Evolutionary conservation across 2,329 filamentous ascomycete genomes (phyloP).

Genomic region (Sordariomycetes sp.): DNA sequence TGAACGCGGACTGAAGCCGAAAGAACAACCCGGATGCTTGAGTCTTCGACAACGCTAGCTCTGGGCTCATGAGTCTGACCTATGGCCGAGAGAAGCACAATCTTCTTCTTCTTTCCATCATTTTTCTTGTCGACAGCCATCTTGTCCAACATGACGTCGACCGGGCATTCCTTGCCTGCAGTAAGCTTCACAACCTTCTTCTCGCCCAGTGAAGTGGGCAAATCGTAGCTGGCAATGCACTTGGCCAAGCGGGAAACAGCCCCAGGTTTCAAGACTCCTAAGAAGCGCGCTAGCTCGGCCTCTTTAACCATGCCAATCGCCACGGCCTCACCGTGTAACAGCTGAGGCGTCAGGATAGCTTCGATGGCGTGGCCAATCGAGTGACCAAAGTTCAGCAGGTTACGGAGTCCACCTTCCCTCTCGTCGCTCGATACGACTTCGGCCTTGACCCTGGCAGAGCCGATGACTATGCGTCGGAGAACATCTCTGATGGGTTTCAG

Average conservation of each 20-base stretch:
- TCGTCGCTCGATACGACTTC: conserved; percentile 92
- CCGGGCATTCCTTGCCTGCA: conserved; percentile 78
- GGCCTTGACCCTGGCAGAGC: conserved; percentile 88
- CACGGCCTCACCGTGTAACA: conserved; percentile 91
- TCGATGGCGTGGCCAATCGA: conserved; percentile 97
- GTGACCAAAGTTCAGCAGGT: conserved; percentile 94
- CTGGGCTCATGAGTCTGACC: conserved; percentile 80
- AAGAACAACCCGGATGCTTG: conserved; percentile 72
- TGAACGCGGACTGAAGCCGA: conserved; percentile 68
- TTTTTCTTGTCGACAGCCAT: conserved; percentile 99
- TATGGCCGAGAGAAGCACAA: conserved; percentile 85
- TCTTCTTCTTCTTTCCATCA: conserved; percentile 87
- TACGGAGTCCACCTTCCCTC: conserved; percentile 85
- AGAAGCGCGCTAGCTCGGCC: conserved; percentile 81
- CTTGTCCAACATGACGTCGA: conserved; percentile 77
- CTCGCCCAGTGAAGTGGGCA: conserved; percentile 80
- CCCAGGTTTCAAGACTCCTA: conserved; percentile 76
- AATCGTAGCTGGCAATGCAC: conserved; percentile 86
- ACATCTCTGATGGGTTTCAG: conserved; percentile 63
- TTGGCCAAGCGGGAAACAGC: conserved; percentile 86
- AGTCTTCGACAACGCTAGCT: conserved; percentile 83
- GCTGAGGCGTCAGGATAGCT: conserved; percentile 87
- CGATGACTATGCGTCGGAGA: conserved; percentile 73
- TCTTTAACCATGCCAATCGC: conserved; percentile 99
- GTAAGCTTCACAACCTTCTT: conserved; percentile 73